Evolutionary conservation across 176 grass and related monocot species (phyloP).

Genomic region (Bromus sterilis): DNA sequence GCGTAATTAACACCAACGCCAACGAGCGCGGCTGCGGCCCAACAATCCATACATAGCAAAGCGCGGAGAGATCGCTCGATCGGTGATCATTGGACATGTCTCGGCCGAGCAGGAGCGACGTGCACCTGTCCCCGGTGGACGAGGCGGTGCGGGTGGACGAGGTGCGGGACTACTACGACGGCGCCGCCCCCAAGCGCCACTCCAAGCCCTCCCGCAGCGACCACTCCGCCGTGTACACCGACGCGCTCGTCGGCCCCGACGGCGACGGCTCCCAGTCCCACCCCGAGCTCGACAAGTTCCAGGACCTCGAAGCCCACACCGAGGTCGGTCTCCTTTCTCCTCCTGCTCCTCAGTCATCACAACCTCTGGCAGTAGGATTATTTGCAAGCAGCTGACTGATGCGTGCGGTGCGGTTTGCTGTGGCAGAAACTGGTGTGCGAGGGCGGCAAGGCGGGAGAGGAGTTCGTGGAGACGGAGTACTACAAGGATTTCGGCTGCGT

Average conservation of each 20-base stretch:
- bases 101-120: slow-evolving; percentile 67
- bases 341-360: background rate
- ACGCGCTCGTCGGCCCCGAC: slow-evolving; percentile 26
- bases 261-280: slow-evolving; percentile 27
- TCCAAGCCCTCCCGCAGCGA: slow-evolving; percentile 84
- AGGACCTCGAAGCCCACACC: slow-evolving; percentile 47
- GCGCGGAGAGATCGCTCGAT: background rate
- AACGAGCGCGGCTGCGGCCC: background rate
- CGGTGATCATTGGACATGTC: too few species aligned
- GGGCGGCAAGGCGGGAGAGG: slow-evolving; percentile 44
- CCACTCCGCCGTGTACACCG: slow-evolving; percentile 44
- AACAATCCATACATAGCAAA: background rate
- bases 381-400: background rate
- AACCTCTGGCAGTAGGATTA: background rate
- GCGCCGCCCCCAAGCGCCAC: slow-evolving; percentile 64
- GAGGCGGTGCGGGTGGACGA: slow-evolving; percentile 48
- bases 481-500: slow-evolving; percentile 67
- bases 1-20: background rate
- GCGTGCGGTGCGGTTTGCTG: background rate
- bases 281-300: slow-evolving; percentile 63
- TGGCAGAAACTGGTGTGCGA: slow-evolving; percentile 51
- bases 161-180: slow-evolving; percentile 56
- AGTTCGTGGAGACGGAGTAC: slow-evolving; percentile 85
- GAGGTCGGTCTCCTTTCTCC: slow-evolving; percentile 15
- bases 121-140: slow-evolving; percentile 41